These are phyloP conservation scores for Cystofilobasidium capitatum DNA, from an alignment of 768 basidiomycete species.

Conservation along the genomic window DNA sequence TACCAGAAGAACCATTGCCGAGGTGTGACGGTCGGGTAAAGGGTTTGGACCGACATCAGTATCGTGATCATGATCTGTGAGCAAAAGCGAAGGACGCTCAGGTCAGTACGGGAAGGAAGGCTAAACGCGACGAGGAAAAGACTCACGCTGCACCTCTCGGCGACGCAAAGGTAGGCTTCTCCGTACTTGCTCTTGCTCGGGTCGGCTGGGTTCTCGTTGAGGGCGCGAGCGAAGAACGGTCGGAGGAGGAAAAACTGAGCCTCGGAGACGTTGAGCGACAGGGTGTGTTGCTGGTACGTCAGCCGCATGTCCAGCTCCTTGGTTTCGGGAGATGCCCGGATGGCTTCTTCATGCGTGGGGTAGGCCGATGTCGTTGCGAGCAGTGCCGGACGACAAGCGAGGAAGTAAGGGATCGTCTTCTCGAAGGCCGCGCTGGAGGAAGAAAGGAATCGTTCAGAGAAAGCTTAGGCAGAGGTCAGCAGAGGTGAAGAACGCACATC, in stretches of 20 bases:
- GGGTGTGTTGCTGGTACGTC: slow-evolving; percentile 22
- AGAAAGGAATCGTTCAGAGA: no score
- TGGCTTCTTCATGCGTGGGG: not conserved
- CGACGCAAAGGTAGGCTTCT: slow-evolving; percentile 21
- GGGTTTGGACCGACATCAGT: slow-evolving; percentile 6
- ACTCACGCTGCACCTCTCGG: slow-evolving; percentile 20
- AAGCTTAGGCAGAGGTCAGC: not conserved
- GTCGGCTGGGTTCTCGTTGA: slow-evolving; percentile 18
- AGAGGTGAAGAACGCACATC: slow-evolving; percentile 12
- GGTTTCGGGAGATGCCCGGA: not conserved
- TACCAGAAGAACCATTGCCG: slow-evolving; percentile 26
- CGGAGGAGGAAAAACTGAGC: slow-evolving; percentile 17
- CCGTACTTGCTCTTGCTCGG: slow-evolving; percentile 21
- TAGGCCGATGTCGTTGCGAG: not conserved
- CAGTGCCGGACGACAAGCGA: slow-evolving; percentile 6
- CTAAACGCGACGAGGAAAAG: not conserved
- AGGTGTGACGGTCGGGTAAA: slow-evolving; percentile 3
- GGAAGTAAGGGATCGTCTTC: slow-evolving; percentile 12
- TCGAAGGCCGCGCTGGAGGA: slow-evolving; percentile 14
- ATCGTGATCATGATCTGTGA: slow-evolving; percentile 20
- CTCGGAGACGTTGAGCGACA: slow-evolving; percentile 18
- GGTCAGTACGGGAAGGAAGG: not conserved
- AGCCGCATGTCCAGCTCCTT: slow-evolving; percentile 9
- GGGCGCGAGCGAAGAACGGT: slow-evolving; percentile 21
- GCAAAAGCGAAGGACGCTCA: not conserved